Evolutionary conservation across 306 rosid species (phyloP), one percentile per base, ranked within the genome.

Genomic region (Cicer arietinum): DNA sequence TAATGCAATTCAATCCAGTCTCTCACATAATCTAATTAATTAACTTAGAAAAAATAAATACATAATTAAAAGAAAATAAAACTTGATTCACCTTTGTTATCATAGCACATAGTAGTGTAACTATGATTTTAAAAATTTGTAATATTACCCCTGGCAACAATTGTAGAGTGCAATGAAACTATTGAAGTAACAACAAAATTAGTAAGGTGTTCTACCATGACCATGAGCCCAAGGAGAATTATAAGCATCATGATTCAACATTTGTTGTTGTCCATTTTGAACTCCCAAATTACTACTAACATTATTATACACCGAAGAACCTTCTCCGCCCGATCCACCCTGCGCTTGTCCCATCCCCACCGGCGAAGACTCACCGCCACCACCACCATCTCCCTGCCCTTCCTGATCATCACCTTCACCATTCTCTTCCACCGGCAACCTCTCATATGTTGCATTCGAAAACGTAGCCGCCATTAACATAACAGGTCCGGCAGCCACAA

Each of bases 381-480:
- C 18, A 80, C 0, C 76, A 67, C 3, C 58, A 83, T 3, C 88
- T 83, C 66, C 66, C 5, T 69, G 81, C 3, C 68, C 85, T 7
- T 78, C 83, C 7, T 76, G 87, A 10, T 87, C 98, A 5, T 87
- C 98, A 5, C 87, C 98, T 14, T 90, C 30, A 25, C 30, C 30
- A 25, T 25, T 25, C 3, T 25, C 93, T 17, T 87, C 94, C 39
- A 92, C 65, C 0, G 96, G 96, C 71, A 92, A 41, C 62, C 98
- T 86, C 71, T 90, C 98, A 37, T 89, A 92, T 1, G 91, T 89
- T 0, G 98, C 98, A 35, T 90, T 90, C 0, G 98, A 86, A 76
- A 92, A 92, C 2, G 96, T 90, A 0, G 98, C 98, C 0, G 94
- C 94, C 64, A 90, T 87, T 65, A 92, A 81, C 90, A 90, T 87